These are phyloP conservation scores for Phytophthora cryptogea DNA, from an alignment of 352 stramenopile species.

Conservation along the genomic window DNA sequence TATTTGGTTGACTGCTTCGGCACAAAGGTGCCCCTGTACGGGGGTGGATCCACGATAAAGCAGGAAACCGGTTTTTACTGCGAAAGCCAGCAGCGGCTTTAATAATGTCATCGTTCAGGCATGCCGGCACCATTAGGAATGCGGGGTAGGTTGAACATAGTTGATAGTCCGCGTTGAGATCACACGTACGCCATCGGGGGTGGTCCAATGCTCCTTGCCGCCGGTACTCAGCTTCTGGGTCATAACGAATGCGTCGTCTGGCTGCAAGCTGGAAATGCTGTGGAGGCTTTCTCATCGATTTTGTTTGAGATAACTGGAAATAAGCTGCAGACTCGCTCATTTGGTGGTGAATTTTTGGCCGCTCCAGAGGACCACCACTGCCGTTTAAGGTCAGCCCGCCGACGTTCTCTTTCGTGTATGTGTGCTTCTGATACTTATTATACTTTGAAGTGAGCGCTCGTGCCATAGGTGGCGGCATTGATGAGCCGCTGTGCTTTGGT, in stretches of 20 bases:
- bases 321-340: conserved; percentile 40
- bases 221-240: conserved; percentile 60
- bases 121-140: conserved; percentile 72
- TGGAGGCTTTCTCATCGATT: conserved; percentile 35
- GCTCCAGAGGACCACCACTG: conserved; percentile 20
- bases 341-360: conserved; percentile 47
- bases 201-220: conserved; percentile 69
- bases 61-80: conserved; percentile 79
- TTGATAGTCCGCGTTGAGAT: conserved; percentile 70
- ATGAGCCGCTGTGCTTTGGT: conserved; percentile 49
- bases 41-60: conserved; percentile 91
- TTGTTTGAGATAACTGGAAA: conserved; percentile 22
- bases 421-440: conserved; percentile 43
- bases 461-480: conserved; percentile 39
- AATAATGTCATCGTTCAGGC: conserved; percentile 71
- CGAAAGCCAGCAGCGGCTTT: conserved; percentile 68
- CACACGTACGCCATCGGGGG: conserved; percentile 65
- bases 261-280: conserved; percentile 41
- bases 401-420: conserved; percentile 34
- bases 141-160: conserved; percentile 75
- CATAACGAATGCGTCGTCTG: conserved; percentile 76
- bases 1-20: conserved; percentile 95
- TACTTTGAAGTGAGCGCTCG: conserved; percentile 34
- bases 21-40: conserved; percentile 92
- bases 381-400: conserved; percentile 7